A percentile compares a stretch with the other conserved stretches of the same genome.
Conservation (phyloP, 108 stramenopile species). For the Chaetoceros tenuissimus region DNA sequence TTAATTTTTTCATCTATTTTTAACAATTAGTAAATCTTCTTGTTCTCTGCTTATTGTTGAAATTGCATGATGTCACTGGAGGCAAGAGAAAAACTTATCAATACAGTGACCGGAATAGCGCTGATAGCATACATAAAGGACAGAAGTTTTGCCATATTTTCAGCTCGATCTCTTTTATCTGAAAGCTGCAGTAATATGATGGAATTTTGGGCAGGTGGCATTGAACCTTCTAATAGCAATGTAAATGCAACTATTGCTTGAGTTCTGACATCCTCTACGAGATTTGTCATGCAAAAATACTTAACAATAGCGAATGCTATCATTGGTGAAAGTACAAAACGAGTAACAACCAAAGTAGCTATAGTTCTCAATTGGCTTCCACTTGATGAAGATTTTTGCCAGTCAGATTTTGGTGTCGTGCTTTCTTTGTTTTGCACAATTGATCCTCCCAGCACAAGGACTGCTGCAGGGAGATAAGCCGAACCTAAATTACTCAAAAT, state of each 20-base stretch:
- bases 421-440: background rate
- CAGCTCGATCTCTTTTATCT: slow-evolving; percentile 16
- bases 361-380: background rate
- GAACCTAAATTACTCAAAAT: slow-evolving; percentile 5
- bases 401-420: background rate
- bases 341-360: background rate
- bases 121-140: slow-evolving; percentile 12
- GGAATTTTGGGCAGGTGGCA: slow-evolving; percentile 42
- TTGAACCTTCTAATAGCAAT: slow-evolving; percentile 19
- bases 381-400: background rate
- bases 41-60: too few species aligned
- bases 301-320: background rate
- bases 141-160: slow-evolving; percentile 25
- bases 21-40: too few species aligned
- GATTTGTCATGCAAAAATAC: background rate
- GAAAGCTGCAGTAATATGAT: slow-evolving; percentile 34
- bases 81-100: background rate
- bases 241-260: slow-evolving; percentile 21
- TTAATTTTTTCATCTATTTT: too few species aligned
- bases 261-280: background rate
- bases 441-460: slow-evolving; percentile 11
- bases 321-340: slow-evolving; percentile 20
- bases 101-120: background rate
- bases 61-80: background rate
- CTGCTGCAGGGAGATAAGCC: slow-evolving; percentile 16